These are phyloP conservation scores for Candida maesae DNA, from an alignment of 805 yeast genomes.

Conservation along the genomic window DNA sequence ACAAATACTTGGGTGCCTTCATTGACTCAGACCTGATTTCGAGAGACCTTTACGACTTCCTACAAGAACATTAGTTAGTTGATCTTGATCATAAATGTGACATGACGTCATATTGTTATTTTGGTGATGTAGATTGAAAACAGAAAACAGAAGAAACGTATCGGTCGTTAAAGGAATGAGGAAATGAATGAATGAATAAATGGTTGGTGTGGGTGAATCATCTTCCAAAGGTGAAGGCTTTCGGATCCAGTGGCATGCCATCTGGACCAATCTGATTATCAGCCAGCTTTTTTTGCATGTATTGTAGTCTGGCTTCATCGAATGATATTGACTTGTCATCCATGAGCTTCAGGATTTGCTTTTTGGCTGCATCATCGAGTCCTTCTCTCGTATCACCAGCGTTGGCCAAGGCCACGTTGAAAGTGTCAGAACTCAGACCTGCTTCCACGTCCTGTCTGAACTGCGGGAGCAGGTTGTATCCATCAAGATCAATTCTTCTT, in stretches of 20 bases:
- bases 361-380: constrained; percentile 50
- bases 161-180: constrained; percentile 1
- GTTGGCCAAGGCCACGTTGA: constrained; percentile 47
- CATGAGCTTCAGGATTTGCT: constrained; percentile 53
- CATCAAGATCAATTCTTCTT: constrained; percentile 26
- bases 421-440: constrained; percentile 58
- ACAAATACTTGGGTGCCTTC: constrained; percentile 33
- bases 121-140: too few relatives aligned
- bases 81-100: too few relatives aligned
- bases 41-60: constrained; percentile 18
- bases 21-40: constrained; percentile 27
- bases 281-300: constrained; percentile 42
- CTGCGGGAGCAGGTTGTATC: constrained; percentile 25
- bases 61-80: constrained; percentile 10
- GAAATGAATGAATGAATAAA: too few relatives aligned
- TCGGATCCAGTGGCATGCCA: constrained; percentile 68
- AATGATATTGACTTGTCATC: constrained; percentile 44
- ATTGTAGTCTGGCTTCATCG: constrained; percentile 65
- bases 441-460: constrained; percentile 48
- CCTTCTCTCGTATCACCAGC: constrained; percentile 59
- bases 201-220: constrained; percentile 5
- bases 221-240: constrained; percentile 45
- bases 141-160: too few relatives aligned
- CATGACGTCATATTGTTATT: too few relatives aligned
- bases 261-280: constrained; percentile 55